These are phyloP conservation scores for Starmerella apicola DNA, from an alignment of 805 yeast species.

Conservation along the genomic window DNA sequence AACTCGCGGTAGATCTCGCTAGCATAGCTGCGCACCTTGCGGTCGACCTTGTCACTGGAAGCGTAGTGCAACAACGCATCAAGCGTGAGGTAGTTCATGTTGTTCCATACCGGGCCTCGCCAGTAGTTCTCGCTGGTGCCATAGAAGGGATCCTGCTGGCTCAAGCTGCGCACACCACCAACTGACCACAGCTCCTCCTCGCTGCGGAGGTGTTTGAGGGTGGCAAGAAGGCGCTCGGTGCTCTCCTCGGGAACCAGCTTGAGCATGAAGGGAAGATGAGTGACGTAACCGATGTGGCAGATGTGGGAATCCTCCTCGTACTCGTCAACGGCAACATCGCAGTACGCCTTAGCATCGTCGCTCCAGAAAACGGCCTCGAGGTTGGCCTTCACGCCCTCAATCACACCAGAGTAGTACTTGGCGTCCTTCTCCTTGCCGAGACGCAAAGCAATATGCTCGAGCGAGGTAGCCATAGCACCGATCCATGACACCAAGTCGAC, in stretches of 20 bases:
- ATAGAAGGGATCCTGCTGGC: slow-evolving; percentile 51
- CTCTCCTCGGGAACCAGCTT: slow-evolving; percentile 42
- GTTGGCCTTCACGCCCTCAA: slow-evolving; percentile 46
- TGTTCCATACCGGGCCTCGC: slow-evolving; percentile 91
- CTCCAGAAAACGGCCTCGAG: slow-evolving; percentile 75
- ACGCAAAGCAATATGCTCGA: slow-evolving; percentile 57
- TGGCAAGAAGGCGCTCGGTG: slow-evolving; percentile 36
- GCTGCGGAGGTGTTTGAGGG: slow-evolving; percentile 50
- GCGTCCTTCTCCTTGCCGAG: slow-evolving; percentile 51
- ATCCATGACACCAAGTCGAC: slow-evolving; percentile 89
- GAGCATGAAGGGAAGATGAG: slow-evolving; percentile 73
- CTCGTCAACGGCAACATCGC: slow-evolving; percentile 72
- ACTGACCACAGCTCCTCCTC: slow-evolving; percentile 65
- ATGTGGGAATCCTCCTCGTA: slow-evolving; percentile 51
- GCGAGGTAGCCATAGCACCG: slow-evolving; percentile 78
- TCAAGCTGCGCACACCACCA: slow-evolving; percentile 71
- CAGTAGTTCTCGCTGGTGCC: slow-evolving; percentile 83
- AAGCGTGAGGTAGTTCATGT: slow-evolving; percentile 71
- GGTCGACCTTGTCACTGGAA: slow-evolving; percentile 23
- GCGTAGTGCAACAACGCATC: slow-evolving; percentile 55
- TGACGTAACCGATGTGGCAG: slow-evolving; percentile 84
- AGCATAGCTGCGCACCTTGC: slow-evolving; percentile 29
- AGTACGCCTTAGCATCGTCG: slow-evolving; percentile 49
- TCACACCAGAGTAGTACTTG: slow-evolving; percentile 39
- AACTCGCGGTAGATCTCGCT: slow-evolving; percentile 43